Evolutionary conservation across 2,329 filamentous ascomycete genomes (phyloP).

Genomic region (Cladosporium colombiae): DNA sequence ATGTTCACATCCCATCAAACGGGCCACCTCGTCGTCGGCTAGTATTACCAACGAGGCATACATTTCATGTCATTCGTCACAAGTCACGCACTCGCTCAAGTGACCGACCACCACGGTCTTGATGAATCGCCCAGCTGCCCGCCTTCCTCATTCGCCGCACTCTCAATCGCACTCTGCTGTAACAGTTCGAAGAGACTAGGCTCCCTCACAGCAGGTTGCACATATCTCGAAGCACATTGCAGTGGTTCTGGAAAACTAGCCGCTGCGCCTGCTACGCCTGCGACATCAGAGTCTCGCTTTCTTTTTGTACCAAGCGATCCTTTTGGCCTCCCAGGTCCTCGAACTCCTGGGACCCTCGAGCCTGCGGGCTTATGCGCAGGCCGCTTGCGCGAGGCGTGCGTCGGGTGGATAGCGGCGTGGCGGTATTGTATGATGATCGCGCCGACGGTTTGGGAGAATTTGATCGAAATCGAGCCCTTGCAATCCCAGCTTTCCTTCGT

Average conservation of each 20-base stretch:
- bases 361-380: constrained; percentile 34
- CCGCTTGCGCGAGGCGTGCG: constrained; percentile 47
- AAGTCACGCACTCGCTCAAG: background rate
- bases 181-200: constrained; percentile 19
- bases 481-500: constrained; percentile 47
- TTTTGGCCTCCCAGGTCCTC: constrained; percentile 9
- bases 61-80: background rate
- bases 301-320: constrained; percentile 1
- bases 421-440: constrained; percentile 49
- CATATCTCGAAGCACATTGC: background rate
- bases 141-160: background rate
- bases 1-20: background rate
- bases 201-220: background rate
- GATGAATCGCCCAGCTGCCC: constrained; percentile 7
- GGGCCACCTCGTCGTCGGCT: background rate
- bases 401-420: constrained; percentile 49
- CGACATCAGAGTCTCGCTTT: background rate
- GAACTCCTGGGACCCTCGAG: background rate
- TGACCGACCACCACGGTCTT: constrained; percentile 14
- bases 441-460: constrained; percentile 47
- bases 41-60: background rate
- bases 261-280: background rate
- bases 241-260: background rate
- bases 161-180: constrained; percentile 15
- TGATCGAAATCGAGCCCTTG: constrained; percentile 50